Conservation (phyloP, 345 rosid species). For the Camelina sativa region DNA sequence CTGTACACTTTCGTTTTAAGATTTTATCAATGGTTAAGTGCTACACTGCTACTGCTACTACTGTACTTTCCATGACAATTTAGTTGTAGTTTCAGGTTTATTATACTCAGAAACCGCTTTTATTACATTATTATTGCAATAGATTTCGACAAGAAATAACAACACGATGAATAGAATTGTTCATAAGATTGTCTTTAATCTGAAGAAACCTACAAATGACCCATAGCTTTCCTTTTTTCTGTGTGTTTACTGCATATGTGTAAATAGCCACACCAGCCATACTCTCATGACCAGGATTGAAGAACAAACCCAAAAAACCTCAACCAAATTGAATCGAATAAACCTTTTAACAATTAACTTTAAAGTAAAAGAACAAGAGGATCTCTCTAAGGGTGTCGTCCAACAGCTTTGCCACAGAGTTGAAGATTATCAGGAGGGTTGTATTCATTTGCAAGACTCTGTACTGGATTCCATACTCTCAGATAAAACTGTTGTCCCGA, state of each 20-base stretch:
- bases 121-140: neutral
- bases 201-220: constrained; percentile 17
- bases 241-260: constrained; percentile 18
- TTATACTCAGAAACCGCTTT: neutral
- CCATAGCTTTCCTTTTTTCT: constrained; percentile 1
- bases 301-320: constrained; percentile 21
- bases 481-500: constrained; percentile 90
- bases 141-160: too few species aligned
- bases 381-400: constrained; percentile 50
- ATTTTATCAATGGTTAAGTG: too few species aligned
- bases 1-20: too few species aligned
- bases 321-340: neutral
- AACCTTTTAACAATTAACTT: constrained; percentile 15
- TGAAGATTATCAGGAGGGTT: constrained; percentile 73
- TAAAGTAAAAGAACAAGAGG: constrained; percentile 2
- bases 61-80: neutral
- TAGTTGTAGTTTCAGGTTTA: neutral
- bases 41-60: too few species aligned
- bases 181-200: neutral
- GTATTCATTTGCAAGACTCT: constrained; percentile 72
- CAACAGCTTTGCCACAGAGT: constrained; percentile 82
- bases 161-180: too few species aligned
- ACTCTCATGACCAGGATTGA: constrained; percentile 48
- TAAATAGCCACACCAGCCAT: constrained; percentile 40
- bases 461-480: constrained; percentile 66